Evolutionary conservation across 257 asterid species (phyloP).

Genomic region (Plectranthus barbatus): DNA sequence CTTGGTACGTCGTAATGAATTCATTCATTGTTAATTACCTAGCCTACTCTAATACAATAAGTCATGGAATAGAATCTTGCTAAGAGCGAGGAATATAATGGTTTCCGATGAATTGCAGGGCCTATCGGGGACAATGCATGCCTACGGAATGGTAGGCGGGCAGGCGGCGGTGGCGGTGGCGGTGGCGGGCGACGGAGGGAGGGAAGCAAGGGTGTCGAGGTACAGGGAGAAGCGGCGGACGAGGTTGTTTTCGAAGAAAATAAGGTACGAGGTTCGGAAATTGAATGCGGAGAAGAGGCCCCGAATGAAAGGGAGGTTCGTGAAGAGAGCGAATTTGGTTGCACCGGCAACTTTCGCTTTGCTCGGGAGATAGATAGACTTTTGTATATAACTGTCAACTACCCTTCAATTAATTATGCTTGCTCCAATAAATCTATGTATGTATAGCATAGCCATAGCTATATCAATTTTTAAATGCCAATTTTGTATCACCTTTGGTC

Average conservation of each 20-base stretch:
- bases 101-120: conserved; percentile 31
- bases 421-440: too few relatives aligned
- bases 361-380: conserved; percentile 31
- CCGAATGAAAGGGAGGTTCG: conserved; percentile 92
- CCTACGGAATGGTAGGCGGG: conserved; percentile 14
- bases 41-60: too few relatives aligned
- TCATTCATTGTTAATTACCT: too few relatives aligned
- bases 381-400: too few relatives aligned
- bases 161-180: conserved; percentile 19
- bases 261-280: conserved; percentile 90
- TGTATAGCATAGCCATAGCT: too few relatives aligned
- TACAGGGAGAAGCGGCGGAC: conserved; percentile 83
- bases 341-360: conserved; percentile 29
- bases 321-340: conserved; percentile 56
- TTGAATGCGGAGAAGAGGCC: conserved; percentile 96
- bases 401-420: too few relatives aligned
- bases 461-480: too few relatives aligned
- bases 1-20: conserved; percentile 41
- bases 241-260: too few relatives aligned
- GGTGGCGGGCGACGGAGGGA: conserved; percentile 47
- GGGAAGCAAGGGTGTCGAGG: conserved; percentile 83
- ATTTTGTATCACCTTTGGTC: too few relatives aligned
- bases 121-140: conserved; percentile 37
- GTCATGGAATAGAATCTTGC: too few relatives aligned
- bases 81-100: neutral